Evolutionary conservation across 129 eudicot species (phyloP), one percentile per base, ranked within the genome.

Genomic region (Chrysanthemum lavandulifolium): DNA sequence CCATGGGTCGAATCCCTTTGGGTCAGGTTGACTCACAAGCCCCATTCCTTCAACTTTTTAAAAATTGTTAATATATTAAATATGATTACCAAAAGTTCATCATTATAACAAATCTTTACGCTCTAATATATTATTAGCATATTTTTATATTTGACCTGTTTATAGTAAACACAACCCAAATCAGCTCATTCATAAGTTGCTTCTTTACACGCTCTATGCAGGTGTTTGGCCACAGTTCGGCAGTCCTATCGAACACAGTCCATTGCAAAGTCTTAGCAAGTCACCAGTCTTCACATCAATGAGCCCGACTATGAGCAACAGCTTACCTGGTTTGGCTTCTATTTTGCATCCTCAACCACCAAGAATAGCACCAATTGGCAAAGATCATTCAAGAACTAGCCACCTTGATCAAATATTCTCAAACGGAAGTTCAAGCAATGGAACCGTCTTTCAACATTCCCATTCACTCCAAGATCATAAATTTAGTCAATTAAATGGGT

Each of bases 331-430:
- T 16, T 67, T 84, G 77, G 90, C 86, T 73, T 82, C 96, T 12
- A 82, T 86, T 47, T 67, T 89, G 76, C 84, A 80, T 56, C 48
- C 88, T 25, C 91, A 82, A 6, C 68, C 90, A 7, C 21, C 82
- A 40, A 79, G 80, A 73, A 71, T 82, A 67, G 83, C 90, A 63
- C 90, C 96, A 3, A 84, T 89, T 5, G 93, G 96, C 73, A 87
- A 84, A 70, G 92, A 89, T 63, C 85, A 63, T 16, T 73, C 66
- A 58, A 83, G 83, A 69, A 71, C 58, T 21, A 73, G 74, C 54
- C 76, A 67, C 72, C 73, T 79, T 50, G 85, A 85, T 13, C 94
- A 69, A 18, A n/a, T 70, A 9, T 82, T 76, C 68, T 61, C 78
- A 21, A 84, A 80, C 65, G 77, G 82, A 19, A 77, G 65, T 74